Base-by-base conservation (phyloP, 176 grass and related monocot genomes). In the Canna indica region DNA sequence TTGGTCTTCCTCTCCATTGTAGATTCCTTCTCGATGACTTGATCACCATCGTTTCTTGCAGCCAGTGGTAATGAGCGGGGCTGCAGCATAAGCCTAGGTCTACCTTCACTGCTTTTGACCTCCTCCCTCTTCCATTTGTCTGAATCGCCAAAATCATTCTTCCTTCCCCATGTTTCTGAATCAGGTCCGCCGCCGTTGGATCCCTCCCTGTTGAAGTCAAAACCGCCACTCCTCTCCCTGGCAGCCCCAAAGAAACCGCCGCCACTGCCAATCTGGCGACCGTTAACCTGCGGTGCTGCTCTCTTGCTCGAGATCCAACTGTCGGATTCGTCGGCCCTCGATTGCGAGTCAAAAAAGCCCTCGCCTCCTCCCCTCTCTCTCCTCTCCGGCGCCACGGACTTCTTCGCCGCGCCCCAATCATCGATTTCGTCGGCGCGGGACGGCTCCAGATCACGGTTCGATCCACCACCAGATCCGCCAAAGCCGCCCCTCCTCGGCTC, bases 41-140 rank as follows among this genome's bases (percentile, higher is more conserved):
- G 60, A 14, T 81, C 78, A 30, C 53, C 75, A 53, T 81, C 73
- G 54, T 16, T 48, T 35, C 28, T 38, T 52, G 61, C 45, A 17
- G 36, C 74, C 22, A 76, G 26, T 1, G 72, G 86, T 61, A 84
- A 79, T 26, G 82, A 81, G 18, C 82, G 82, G 62, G 80, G 83
- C 75, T 88, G 86, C 75, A 88, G 56, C 70, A 76, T 73, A 20
- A 88, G 75, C 57, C 78, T 79, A 3, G 67, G 86, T 2, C 86
- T 79, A 1, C 70, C 75, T 46, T 39, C 52, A 0, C 52, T 62
- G 64, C 36, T 73, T 34, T 70, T 60, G 11, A 81, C 78, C 52
- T 79, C 82, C 62, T 75, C 81, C 47, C 53, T 84, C 78, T 68
- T 88, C 86, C 86, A 84, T 17, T 71, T 78, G 59, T 84, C 78